These are phyloP conservation scores for Rutstroemia sp. DNA, from an alignment of 2,329 filamentous ascomycete genomes.

Conservation along the genomic window DNA sequence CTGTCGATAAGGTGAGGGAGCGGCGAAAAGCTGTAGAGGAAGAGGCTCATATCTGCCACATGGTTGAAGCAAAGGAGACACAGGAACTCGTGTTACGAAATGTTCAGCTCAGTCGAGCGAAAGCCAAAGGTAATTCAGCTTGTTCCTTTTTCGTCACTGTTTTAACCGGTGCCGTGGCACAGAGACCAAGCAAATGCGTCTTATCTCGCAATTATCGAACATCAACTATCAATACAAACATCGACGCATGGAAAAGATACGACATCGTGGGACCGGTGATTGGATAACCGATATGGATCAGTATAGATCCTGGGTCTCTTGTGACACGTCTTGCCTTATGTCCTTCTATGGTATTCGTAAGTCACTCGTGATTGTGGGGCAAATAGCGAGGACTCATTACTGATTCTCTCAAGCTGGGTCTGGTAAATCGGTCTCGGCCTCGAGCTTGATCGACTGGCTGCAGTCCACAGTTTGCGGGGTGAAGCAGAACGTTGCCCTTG, in stretches of 20 bases:
- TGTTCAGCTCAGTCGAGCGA: not conserved
- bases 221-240: not conserved
- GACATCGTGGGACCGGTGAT: not conserved
- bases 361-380: not conserved
- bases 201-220: not conserved
- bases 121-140: not conserved
- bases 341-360: constrained; percentile 1
- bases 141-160: not conserved
- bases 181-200: not conserved
- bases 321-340: not conserved
- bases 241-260: not conserved
- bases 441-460: not conserved
- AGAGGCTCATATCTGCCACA: not conserved
- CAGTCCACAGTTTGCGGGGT: not conserved
- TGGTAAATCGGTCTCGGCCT: not conserved
- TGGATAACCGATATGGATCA: not conserved
- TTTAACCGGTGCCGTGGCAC: not conserved
- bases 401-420: not conserved
- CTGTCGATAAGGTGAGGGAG: not conserved
- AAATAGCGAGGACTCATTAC: not conserved
- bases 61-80: not conserved
- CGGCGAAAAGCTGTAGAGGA: not conserved
- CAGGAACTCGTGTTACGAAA: not conserved
- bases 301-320: not conserved
- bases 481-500: not conserved